Evolutionary conservation across 2,329 filamentous ascomycete species (phyloP), one percentile per base, ranked within the genome.

Genomic region (Colletotrichum euphorbiae): DNA sequence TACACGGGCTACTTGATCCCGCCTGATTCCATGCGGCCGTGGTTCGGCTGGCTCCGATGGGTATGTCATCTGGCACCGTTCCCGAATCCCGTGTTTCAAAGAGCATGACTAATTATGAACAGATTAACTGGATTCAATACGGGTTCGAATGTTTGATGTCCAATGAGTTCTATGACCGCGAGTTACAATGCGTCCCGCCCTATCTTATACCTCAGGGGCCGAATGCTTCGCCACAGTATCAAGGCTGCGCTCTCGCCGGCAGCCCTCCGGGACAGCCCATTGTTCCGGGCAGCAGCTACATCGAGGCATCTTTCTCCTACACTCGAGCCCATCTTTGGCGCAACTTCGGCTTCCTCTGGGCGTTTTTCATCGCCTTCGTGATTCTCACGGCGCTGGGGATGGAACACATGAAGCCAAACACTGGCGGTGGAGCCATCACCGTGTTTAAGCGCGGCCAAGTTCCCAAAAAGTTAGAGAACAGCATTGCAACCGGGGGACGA

Each of bases 111-210:
- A 28, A 28, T 6, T 1, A 7, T 28, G 28, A 28, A 28, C 6
- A 28, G 28, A 75, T 86, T 69, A 86, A 86, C 63, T 84, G 84
- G 0, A 74, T 73, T 4, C 73, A 79, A 0, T 93, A 91, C 72
- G 84, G 86, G 1, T 92, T 91, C 72, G 91, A 93, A 75, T 87
- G 86, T 2, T 86, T 93, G 4, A 79, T 92, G 70, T 77, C 88
- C 0, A 93, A 92, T 71, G 90, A 93, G 72, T 85, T 85, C 83
- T 71, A 85, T 62, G 81, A 82, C 21, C 82, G 86, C 4, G 76
- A 84, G 2, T 82, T 90, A 31, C 74, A 83, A 64, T 91, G 89
- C 70, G 81, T 81, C 2, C 74, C 83, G 2, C 85, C 87, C 0
- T 86, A 81, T 60, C 78, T 90, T 28, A 84, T 89, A 1, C 88